These are phyloP conservation scores for Tardiomyces blankii DNA, from an alignment of 1,139 yeast genomes.

Conservation along the genomic window DNA sequence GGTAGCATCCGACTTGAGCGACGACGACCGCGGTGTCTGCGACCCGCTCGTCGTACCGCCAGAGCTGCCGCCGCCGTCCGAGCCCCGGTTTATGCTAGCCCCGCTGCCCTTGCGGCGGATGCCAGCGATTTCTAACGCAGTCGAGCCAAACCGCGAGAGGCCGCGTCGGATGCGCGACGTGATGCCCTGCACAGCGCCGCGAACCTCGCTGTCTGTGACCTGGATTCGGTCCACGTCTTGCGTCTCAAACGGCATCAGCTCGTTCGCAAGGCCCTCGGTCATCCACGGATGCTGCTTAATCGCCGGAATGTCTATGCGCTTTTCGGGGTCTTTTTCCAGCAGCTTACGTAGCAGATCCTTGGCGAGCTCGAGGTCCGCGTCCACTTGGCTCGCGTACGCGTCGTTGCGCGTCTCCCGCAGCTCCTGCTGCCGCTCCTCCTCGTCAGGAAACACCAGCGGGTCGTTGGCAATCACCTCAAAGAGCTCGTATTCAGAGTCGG, in stretches of 20 bases:
- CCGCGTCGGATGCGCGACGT: constrained; percentile 57
- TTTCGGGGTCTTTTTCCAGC: constrained; percentile 58
- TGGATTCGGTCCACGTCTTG: constrained; percentile 33
- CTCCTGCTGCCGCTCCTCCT: constrained; percentile 12
- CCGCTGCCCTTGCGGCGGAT: constrained; percentile 12
- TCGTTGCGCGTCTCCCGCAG: constrained; percentile 19
- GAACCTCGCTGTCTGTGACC: constrained; percentile 59
- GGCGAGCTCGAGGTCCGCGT: constrained; percentile 31
- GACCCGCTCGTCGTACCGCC: not conserved
- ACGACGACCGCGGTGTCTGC: not conserved
- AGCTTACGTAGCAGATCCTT: constrained; percentile 54
- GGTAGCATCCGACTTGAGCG: not conserved
- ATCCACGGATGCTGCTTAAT: constrained; percentile 79
- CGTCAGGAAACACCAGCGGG: constrained; percentile 49
- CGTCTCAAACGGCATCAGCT: constrained; percentile 23
- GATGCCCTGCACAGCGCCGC: constrained; percentile 68
- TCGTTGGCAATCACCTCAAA: constrained; percentile 73
- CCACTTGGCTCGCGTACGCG: constrained; percentile 4
- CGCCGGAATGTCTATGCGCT: constrained; percentile 59
- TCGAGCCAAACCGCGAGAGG: constrained; percentile 32
- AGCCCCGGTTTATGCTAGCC: not conserved
- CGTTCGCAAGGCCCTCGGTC: constrained; percentile 38
- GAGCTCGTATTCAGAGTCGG: constrained; percentile 76
- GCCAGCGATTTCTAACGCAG: constrained; percentile 38
- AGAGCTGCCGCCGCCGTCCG: not conserved